phyloP scores from a whole-genome alignment of 1,284 basidiomycete genomes.

The Bondarzewia mesenterica region DNA sequence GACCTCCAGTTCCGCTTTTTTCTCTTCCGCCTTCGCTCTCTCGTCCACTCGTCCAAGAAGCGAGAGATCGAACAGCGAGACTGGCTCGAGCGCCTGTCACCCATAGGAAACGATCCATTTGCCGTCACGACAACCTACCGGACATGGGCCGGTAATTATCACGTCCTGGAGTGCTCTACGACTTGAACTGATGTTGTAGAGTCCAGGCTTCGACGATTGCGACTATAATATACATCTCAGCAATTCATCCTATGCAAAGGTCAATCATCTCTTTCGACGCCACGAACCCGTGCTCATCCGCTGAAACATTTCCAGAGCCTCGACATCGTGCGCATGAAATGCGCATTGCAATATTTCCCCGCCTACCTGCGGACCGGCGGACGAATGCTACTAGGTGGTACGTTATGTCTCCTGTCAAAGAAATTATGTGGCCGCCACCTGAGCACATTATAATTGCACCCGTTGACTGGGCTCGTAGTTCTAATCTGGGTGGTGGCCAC shows the following conservation, averaged over 20 bases:
- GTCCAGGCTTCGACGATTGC: constrained; percentile 53
- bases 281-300: no score
- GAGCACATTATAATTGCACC: no score
- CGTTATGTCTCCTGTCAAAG: constrained; percentile 17
- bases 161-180: constrained; percentile 26
- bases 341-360: constrained; percentile 45
- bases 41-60: constrained; percentile 31
- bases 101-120: constrained; percentile 53
- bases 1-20: constrained; percentile 26
- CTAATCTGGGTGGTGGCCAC: no score
- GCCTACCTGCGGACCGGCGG: constrained; percentile 58
- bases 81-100: constrained; percentile 37
- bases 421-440: no score
- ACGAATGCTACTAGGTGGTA: constrained; percentile 65
- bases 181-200: not conserved
- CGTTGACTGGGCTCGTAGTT: no score
- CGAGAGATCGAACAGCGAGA: constrained; percentile 23
- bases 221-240: constrained; percentile 69
- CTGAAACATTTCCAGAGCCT: no score
- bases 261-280: no score
- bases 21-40: constrained; percentile 28
- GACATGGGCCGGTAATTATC: constrained; percentile 42
- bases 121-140: constrained; percentile 30
- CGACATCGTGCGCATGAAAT: constrained; percentile 41
- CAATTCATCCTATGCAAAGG: constrained; percentile 74